Evolutionary conservation across 2,329 filamentous ascomycete genomes (phyloP).

Genomic region (Curvularia sp.): DNA sequence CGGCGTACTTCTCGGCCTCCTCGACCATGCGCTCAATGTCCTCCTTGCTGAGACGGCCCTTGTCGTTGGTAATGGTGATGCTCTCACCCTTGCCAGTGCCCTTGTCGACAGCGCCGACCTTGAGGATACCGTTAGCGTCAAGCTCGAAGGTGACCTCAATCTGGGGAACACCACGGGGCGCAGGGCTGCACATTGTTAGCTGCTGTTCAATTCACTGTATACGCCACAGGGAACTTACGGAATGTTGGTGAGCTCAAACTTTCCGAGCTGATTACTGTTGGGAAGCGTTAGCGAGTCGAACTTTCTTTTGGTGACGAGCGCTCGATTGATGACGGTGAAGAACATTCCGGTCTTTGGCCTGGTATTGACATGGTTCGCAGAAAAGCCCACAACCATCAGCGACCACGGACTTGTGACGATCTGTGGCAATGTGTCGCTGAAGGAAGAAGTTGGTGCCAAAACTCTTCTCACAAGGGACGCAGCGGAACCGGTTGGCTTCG

Average conservation of each 20-base stretch:
- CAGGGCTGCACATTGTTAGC: conserved; percentile 59
- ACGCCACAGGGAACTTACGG: conserved; percentile 56
- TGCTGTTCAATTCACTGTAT: background rate
- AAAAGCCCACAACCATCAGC: too few species aligned
- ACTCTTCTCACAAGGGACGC: too few species aligned
- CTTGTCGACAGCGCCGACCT: conserved; percentile 96
- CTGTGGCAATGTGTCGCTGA: too few species aligned
- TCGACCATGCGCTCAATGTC: conserved; percentile 99
- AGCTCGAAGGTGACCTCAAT: conserved; percentile 98
- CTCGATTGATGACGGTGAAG: too few species aligned
- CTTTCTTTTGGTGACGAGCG: too few species aligned
- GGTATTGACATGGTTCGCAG: too few species aligned
- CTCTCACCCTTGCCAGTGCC: conserved; percentile 96
- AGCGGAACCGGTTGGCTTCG: too few species aligned
- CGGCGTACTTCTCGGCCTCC: conserved; percentile 97
- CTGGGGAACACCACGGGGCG: conserved; percentile 94
- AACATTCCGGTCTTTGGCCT: too few species aligned
- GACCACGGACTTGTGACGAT: too few species aligned
- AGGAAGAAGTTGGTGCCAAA: too few species aligned
- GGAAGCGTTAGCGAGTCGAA: too few species aligned
- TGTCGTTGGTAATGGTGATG: conserved; percentile 99
- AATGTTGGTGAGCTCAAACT: conserved; percentile 97
- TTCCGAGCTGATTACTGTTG: conserved; percentile 81
- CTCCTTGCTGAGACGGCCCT: conserved; percentile 93
- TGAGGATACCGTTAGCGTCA: conserved; percentile 97